Evolutionary conservation across 306 rosid species (phyloP).

Genomic region (Quercus parvula): DNA sequence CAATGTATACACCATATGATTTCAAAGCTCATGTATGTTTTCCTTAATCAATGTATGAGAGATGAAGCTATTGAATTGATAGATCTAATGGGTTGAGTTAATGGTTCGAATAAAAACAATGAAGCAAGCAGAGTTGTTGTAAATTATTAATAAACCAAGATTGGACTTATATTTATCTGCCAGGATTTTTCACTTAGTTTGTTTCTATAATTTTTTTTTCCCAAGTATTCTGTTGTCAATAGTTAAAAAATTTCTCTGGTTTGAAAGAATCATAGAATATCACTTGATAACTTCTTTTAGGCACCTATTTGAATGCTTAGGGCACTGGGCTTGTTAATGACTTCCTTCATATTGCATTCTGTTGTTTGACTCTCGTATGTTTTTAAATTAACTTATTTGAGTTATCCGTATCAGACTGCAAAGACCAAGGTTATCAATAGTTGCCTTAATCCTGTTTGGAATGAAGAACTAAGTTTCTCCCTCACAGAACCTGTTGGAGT

Average conservation of each 20-base stretch:
- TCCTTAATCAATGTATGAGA: not conserved
- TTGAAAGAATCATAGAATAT: not conserved
- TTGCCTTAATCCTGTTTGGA: constrained; percentile 97
- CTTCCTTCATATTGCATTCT: not conserved
- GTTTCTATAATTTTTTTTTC: not conserved
- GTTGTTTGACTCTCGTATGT: not conserved
- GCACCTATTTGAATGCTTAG: not conserved
- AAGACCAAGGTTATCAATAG: constrained; percentile 92
- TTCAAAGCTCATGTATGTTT: not conserved
- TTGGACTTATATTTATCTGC: not conserved
- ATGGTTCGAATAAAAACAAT: not conserved
- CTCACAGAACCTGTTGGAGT: constrained; percentile 62
- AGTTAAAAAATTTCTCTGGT: no score
- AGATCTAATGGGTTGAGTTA: not conserved
- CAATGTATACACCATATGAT: not conserved
- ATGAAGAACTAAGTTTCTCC: constrained; percentile 79
- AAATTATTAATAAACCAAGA: not conserved
- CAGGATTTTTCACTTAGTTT: not conserved
- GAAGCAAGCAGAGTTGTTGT: not conserved
- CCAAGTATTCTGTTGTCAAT: no score
- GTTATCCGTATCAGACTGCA: constrained; percentile 62
- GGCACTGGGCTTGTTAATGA: not conserved
- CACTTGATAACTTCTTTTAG: not conserved
- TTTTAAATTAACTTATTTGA: constrained; percentile 15
- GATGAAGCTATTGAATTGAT: not conserved